Evolutionary conservation across 1,284 basidiomycete genomes (phyloP).

Genomic region (Sphaerobolus stellatus): DNA sequence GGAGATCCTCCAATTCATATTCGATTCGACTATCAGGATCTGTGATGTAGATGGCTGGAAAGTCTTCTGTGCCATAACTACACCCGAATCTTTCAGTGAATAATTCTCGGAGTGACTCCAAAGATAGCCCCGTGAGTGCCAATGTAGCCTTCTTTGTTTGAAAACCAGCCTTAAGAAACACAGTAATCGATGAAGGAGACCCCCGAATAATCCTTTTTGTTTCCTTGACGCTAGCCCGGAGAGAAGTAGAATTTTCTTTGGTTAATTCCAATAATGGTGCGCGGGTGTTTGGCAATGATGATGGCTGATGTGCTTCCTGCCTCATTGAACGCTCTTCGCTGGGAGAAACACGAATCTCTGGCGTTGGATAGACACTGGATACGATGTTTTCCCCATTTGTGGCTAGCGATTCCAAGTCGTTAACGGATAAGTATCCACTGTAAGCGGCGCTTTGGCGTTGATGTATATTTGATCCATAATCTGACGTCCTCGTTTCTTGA

Average conservation of each 20-base stretch:
- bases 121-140: slow-evolving; percentile 63
- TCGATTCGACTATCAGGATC: slow-evolving; percentile 89
- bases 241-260: no score
- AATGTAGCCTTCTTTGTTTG: slow-evolving; percentile 88
- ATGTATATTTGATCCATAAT: neutral
- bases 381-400: slow-evolving; percentile 17
- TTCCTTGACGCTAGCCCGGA: no score
- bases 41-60: slow-evolving; percentile 93
- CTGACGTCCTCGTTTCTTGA: neutral
- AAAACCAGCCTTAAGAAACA: slow-evolving; percentile 89
- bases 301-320: no score
- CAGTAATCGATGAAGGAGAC: slow-evolving; percentile 46
- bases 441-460: slow-evolving; percentile 3
- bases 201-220: no score
- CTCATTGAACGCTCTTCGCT: slow-evolving; percentile 14
- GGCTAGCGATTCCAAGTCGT: slow-evolving; percentile 58
- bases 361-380: neutral
- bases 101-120: slow-evolving; percentile 75
- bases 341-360: slow-evolving; percentile 4
- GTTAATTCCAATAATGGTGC: no score
- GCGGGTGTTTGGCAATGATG: slow-evolving; percentile 10
- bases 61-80: slow-evolving; percentile 89
- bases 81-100: slow-evolving; percentile 97
- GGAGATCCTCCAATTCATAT: slow-evolving; percentile 93
- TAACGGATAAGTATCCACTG: slow-evolving; percentile 46